Evolutionary conservation across 176 grass and related monocot species (phyloP).

Genomic region (Avena eriantha): DNA sequence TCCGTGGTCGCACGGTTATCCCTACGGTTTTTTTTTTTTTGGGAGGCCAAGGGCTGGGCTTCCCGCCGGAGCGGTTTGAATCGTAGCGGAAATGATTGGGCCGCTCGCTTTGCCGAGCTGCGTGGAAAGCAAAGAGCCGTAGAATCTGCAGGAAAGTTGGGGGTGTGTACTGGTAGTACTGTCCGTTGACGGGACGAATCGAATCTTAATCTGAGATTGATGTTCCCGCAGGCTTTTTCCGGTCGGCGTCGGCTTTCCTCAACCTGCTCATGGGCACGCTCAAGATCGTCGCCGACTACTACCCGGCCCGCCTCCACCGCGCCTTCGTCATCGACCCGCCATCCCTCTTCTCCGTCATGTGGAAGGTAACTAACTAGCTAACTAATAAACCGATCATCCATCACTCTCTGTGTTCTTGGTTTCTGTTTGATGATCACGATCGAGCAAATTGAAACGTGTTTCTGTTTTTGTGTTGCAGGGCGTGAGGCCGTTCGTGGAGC

Average conservation of each 20-base stretch:
- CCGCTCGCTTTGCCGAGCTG: not conserved
- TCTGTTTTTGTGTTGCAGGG: constrained; percentile 45
- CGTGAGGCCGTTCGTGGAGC: constrained; percentile 82
- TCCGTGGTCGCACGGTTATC: constrained; percentile 2
- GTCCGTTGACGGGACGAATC: constrained; percentile 39
- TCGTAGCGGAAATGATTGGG: constrained; percentile 39
- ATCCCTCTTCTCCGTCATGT: constrained; percentile 90
- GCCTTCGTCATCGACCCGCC: constrained; percentile 97
- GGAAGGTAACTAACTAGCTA: constrained; percentile 97
- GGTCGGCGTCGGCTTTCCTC: constrained; percentile 90
- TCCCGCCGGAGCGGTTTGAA: constrained; percentile 54
- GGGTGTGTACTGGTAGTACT: not conserved
- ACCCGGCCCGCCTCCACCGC: constrained; percentile 88
- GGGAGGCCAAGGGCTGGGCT: not conserved
- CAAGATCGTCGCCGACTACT: constrained; percentile 96
- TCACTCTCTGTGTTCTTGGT: not conserved
- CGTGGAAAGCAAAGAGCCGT: constrained; percentile 4
- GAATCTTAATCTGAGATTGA: not conserved
- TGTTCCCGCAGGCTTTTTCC: constrained; percentile 86
- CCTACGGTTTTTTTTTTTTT: constrained; percentile 10
- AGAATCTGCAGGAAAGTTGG: constrained; percentile 36
- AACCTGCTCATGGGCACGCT: constrained; percentile 91
- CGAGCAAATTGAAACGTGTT: not conserved
- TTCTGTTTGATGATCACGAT: not conserved
- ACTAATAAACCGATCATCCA: too few relatives aligned